Evolutionary conservation across 345 rosid genomes (phyloP).

Genomic region (Eucalyptus tenuipes): DNA sequence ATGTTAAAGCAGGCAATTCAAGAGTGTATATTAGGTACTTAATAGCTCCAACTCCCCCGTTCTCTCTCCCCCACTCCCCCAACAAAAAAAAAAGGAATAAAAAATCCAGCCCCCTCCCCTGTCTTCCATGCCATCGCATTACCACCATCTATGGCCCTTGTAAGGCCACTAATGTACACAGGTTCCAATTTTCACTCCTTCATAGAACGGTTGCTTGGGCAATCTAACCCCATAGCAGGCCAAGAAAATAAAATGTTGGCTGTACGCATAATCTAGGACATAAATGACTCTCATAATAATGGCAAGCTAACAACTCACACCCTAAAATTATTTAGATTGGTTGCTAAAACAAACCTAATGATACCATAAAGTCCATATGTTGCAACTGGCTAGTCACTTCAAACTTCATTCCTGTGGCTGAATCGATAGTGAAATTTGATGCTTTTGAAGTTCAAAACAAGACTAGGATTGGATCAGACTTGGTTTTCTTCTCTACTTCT

Average conservation of each 20-base stretch:
- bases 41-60: background rate
- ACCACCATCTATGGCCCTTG: background rate
- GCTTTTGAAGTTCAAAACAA: background rate
- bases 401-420: background rate
- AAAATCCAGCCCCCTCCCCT: background rate
- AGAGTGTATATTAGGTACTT: background rate
- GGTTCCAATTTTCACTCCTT: background rate
- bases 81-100: background rate
- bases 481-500: background rate
- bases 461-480: background rate
- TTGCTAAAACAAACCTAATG: background rate
- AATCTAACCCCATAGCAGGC: background rate
- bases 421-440: background rate
- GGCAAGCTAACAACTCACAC: background rate
- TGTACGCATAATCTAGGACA: background rate
- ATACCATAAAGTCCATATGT: background rate
- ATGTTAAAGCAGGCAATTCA: background rate
- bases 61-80: background rate
- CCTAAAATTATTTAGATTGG: background rate
- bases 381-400: background rate
- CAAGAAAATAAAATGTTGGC: background rate
- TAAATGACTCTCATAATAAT: background rate
- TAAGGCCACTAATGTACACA: background rate
- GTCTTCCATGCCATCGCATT: background rate
- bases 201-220: background rate